Percentiles rank a stretch among this genome's conserved stretches.
phyloP scores from a whole-genome alignment of 75 land plant species.

The Chamaecyparis obtusa region DNA sequence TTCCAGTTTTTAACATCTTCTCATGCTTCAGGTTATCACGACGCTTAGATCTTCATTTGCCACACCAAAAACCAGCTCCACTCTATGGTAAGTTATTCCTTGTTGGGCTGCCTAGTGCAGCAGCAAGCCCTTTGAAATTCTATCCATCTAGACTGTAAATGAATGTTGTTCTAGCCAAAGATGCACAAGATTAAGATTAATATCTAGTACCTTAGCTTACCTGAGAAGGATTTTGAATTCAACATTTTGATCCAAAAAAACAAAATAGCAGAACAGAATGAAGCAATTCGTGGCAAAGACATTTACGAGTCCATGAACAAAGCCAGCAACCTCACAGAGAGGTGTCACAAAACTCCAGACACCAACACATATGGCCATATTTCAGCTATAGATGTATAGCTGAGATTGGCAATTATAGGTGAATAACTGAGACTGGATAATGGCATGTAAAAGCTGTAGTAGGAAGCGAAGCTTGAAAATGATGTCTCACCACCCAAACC shows the following conservation, averaged over 20 bases:
- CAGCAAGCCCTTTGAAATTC: too few species aligned
- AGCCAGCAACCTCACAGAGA: background rate
- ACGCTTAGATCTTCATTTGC: too few species aligned
- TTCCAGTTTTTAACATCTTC: too few species aligned
- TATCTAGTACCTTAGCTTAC: background rate
- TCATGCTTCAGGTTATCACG: too few species aligned
- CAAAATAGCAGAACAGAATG: background rate
- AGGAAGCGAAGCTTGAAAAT: background rate
- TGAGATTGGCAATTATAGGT: background rate
- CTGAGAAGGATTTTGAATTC: background rate
- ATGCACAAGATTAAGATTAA: background rate
- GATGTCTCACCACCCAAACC: background rate
- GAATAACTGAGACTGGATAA: background rate
- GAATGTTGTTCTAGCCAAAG: background rate
- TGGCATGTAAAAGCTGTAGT: background rate
- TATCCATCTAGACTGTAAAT: too few species aligned
- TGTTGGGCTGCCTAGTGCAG: too few species aligned
- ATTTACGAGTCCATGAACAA: background rate
- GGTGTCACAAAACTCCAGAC: background rate
- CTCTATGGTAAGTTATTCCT: too few species aligned
- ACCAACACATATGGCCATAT: background rate
- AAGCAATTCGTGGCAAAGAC: background rate
- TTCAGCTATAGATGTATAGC: background rate
- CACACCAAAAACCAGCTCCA: too few species aligned
- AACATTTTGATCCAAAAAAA: background rate